Conservation (phyloP, 352 stramenopile genomes). For the Phytopythium ostracodes region DNA sequence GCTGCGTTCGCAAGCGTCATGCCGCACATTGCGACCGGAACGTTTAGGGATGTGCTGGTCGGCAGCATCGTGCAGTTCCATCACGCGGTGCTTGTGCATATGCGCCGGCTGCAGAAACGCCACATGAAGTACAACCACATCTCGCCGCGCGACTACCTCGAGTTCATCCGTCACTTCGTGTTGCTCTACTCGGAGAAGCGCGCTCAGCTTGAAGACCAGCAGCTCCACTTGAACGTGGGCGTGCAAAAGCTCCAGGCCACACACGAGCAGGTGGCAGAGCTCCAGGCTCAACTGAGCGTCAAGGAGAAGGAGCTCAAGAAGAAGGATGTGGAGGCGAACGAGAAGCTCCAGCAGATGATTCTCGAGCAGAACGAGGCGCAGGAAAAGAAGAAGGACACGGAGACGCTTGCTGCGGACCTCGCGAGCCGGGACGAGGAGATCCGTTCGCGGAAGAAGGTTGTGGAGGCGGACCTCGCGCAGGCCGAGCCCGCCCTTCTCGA, state of each 20-base stretch:
- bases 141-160: slow-evolving; percentile 90
- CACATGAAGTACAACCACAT: slow-evolving; percentile 89
- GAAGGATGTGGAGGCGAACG: slow-evolving; percentile 96
- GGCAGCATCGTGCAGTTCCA: slow-evolving; percentile 87
- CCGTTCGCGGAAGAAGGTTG: slow-evolving; percentile 90
- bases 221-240: slow-evolving; percentile 98
- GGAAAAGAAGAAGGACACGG: slow-evolving; percentile 95
- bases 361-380: slow-evolving; percentile 98
- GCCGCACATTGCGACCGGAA: slow-evolving; percentile 60
- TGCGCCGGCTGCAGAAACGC: slow-evolving; percentile 83
- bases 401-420: slow-evolving; percentile 94
- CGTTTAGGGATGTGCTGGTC: slow-evolving; percentile 77
- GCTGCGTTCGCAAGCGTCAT: slow-evolving; percentile 53
- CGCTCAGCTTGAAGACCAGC: slow-evolving; percentile 92
- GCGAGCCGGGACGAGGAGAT: slow-evolving; percentile 95
- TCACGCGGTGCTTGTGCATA: slow-evolving; percentile 78
- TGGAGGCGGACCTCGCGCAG: slow-evolving; percentile 95
- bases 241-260: slow-evolving; percentile 98
- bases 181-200: slow-evolving; percentile 90
- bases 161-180: slow-evolving; percentile 91
- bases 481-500: slow-evolving; percentile 97
- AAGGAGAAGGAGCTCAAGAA: slow-evolving; percentile 95
- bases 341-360: slow-evolving; percentile 99
- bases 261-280: slow-evolving; percentile 94
- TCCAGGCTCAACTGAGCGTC: slow-evolving; percentile 88